Percentiles rank a stretch among this genome's conserved stretches.
These are phyloP conservation scores for Tagetes erecta DNA, from an alignment of 129 eudicot genomes.

Conservation along the genomic window DNA sequence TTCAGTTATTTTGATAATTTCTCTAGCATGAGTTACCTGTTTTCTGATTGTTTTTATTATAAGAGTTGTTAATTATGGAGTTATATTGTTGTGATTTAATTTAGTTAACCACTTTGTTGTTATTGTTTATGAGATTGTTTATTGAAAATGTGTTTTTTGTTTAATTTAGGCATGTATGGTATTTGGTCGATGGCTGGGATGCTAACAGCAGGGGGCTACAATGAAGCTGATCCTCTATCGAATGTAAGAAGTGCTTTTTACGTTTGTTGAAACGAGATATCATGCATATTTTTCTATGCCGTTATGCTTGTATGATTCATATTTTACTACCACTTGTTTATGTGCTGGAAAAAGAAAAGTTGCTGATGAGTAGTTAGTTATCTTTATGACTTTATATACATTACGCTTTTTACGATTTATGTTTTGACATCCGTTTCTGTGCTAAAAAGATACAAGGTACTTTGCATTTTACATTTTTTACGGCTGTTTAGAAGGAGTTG, in stretches of 20 bases:
- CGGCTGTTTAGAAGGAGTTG: neutral
- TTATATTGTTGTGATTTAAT: neutral
- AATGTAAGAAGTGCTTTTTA: neutral
- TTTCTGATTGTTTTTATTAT: neutral
- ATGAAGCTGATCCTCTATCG: conserved; percentile 5
- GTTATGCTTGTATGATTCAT: neutral
- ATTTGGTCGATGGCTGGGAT: neutral
- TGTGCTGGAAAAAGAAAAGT: neutral
- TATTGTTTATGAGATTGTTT: neutral
- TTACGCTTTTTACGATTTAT: neutral
- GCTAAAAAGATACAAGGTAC: neutral
- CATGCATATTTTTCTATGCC: neutral
- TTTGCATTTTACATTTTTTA: neutral
- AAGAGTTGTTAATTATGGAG: neutral
- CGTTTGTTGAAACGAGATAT: neutral
- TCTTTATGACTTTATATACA: neutral
- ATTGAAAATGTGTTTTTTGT: neutral
- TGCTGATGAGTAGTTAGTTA: neutral
- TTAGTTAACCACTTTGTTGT: neutral
- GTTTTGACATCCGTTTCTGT: neutral
- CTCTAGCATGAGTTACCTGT: neutral
- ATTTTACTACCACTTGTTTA: neutral
- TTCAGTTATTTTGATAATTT: neutral
- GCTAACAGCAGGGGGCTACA: neutral
- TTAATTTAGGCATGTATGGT: neutral